These are phyloP conservation scores for Cyberlindnera veronae DNA, from an alignment of 805 yeast genomes.

Conservation along the genomic window DNA sequence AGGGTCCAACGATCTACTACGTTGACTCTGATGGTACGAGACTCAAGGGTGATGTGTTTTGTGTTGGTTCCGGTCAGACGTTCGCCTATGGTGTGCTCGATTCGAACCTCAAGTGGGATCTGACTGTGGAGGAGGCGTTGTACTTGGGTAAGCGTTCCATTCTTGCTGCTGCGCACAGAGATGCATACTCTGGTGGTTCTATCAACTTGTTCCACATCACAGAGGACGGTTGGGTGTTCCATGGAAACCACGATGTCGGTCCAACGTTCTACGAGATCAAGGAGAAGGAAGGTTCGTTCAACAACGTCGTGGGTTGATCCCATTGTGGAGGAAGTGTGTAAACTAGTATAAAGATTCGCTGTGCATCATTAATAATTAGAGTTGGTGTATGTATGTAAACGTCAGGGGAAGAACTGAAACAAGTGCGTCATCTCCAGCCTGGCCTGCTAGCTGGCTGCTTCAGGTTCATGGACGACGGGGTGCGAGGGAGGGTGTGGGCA, in stretches of 20 bases:
- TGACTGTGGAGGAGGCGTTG: constrained; percentile 88
- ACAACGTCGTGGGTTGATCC: constrained; percentile 55
- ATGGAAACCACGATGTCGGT: constrained; percentile 93
- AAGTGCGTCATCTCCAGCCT: constrained; percentile 21
- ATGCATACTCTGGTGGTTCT: constrained; percentile 97
- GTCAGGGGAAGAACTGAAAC: too few species aligned
- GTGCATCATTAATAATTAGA: too few species aligned
- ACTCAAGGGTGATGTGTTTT: constrained; percentile 88
- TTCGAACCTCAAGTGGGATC: constrained; percentile 87
- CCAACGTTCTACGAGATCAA: constrained; percentile 88
- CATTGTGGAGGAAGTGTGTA: too few species aligned
- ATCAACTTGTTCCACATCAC: constrained; percentile 90
- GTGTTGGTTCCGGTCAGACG: constrained; percentile 99
- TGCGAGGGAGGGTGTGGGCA: constrained; percentile 4
- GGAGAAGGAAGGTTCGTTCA: constrained; percentile 83
- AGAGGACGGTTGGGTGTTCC: constrained; percentile 91
- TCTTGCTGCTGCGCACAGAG: constrained; percentile 97
- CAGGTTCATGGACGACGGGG: constrained; percentile 11
- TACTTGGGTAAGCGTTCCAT: constrained; percentile 93
- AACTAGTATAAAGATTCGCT: too few species aligned
- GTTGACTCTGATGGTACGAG: constrained; percentile 98
- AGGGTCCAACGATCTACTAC: constrained; percentile 92
- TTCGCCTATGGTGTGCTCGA: constrained; percentile 98
- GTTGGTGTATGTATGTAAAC: too few species aligned
- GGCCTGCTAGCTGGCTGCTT: constrained; percentile 12